These are phyloP conservation scores for Rhododendron kiyosumense DNA, from an alignment of 148 eudicot species.

Conservation along the genomic window DNA sequence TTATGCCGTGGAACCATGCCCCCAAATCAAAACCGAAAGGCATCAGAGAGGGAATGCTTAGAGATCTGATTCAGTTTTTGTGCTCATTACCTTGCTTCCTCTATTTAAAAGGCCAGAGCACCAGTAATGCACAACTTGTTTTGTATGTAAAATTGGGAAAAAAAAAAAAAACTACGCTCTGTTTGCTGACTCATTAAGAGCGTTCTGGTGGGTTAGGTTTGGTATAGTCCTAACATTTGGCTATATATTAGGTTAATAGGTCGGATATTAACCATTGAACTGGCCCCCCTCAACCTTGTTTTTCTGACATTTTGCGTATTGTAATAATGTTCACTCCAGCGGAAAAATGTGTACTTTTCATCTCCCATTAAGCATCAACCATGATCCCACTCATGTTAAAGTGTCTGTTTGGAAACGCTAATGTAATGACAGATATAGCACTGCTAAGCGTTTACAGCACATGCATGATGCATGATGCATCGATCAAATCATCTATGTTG, in stretches of 20 bases:
- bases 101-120: neutral
- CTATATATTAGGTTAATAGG: neutral
- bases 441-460: neutral
- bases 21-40: too few species aligned
- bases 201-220: neutral
- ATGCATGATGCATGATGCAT: neutral
- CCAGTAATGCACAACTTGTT: neutral
- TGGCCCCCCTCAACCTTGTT: neutral
- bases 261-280: neutral
- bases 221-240: neutral
- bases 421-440: neutral
- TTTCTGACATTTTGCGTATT: neutral
- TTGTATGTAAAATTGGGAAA: too few species aligned
- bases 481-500: neutral
- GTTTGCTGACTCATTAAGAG: neutral
- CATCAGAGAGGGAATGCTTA: neutral
- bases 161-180: too few species aligned
- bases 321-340: neutral
- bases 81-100: neutral
- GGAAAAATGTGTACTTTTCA: neutral
- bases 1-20: neutral
- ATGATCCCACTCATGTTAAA: neutral
- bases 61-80: neutral
- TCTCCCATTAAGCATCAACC: neutral
- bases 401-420: neutral